Evolutionary conservation across 495 filamentous ascomycete genomes (phyloP).

Genomic region (Penicillium subrubescens): DNA sequence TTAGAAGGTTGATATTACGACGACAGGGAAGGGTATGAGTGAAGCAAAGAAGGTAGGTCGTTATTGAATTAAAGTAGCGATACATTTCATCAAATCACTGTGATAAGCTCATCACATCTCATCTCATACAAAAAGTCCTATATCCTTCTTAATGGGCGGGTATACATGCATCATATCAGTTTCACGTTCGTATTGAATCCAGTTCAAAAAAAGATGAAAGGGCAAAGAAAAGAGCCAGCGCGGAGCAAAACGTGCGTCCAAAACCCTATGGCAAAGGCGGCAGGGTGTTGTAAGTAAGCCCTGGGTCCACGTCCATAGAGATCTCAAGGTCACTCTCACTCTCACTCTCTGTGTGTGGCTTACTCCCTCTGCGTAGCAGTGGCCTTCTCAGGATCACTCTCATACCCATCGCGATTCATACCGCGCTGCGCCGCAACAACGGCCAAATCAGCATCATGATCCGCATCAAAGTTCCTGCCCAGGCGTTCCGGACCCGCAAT

Average conservation of each 20-base stretch:
- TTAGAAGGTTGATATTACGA: too few species aligned
- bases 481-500: slow-evolving; percentile 77
- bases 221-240: background rate
- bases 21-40: too few species aligned
- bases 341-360: background rate
- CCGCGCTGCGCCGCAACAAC: slow-evolving; percentile 38
- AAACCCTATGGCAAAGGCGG: background rate
- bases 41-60: too few species aligned
- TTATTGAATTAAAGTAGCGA: too few species aligned
- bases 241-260: background rate
- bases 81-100: too few species aligned
- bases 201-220: too few species aligned
- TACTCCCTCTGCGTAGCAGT: slow-evolving; percentile 7
- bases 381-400: slow-evolving; percentile 25
- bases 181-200: background rate
- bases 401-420: slow-evolving; percentile 6
- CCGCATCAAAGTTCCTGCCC: slow-evolving; percentile 65
- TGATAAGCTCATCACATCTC: background rate
- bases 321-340: background rate
- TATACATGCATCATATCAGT: background rate
- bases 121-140: background rate
- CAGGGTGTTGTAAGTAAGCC: background rate
- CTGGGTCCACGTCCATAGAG: background rate
- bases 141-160: too few species aligned
- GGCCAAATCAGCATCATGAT: slow-evolving; percentile 64